phyloP scores from a whole-genome alignment of 805 yeast genomes.

The Suhomyces xylopsoci region DNA sequence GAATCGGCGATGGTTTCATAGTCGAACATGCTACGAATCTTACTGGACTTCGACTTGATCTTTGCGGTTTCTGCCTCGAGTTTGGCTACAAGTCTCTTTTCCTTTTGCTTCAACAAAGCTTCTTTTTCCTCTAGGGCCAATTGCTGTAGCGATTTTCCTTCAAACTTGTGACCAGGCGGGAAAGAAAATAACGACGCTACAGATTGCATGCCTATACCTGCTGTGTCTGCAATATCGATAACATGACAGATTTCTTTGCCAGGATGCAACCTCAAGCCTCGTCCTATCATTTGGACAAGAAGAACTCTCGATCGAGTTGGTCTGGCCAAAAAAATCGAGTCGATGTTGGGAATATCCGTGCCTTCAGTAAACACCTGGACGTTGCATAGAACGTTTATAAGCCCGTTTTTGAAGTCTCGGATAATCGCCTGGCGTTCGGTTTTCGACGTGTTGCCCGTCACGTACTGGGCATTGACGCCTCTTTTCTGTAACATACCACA shows the following conservation, averaged over 20 bases:
- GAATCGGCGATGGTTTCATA: background rate
- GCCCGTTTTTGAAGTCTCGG: slow-evolving; percentile 57
- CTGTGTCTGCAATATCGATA: slow-evolving; percentile 71
- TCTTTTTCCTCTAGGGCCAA: slow-evolving; percentile 19
- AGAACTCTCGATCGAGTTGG: slow-evolving; percentile 77
- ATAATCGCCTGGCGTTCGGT: slow-evolving; percentile 51
- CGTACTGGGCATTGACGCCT: slow-evolving; percentile 69
- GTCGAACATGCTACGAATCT: background rate
- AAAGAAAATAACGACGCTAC: slow-evolving; percentile 36
- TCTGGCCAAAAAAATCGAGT: slow-evolving; percentile 70
- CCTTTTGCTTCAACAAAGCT: background rate
- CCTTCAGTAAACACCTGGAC: slow-evolving; percentile 94
- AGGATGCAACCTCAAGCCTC: slow-evolving; percentile 70
- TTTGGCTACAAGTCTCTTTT: background rate
- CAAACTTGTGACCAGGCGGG: slow-evolving; percentile 25
- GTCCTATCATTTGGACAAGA: slow-evolving; percentile 83
- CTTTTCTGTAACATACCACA: slow-evolving; percentile 49
- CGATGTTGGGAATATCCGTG: slow-evolving; percentile 88
- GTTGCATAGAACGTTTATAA: slow-evolving; percentile 72
- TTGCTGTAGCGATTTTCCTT: slow-evolving; percentile 26
- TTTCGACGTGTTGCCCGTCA: slow-evolving; percentile 62
- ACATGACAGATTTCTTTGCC: slow-evolving; percentile 68
- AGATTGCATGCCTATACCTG: slow-evolving; percentile 43
- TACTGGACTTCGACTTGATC: background rate
- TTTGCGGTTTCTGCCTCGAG: background rate